Conservation (phyloP, 2,329 filamentous ascomycete genomes). For the Cercospora zeina region DNA sequence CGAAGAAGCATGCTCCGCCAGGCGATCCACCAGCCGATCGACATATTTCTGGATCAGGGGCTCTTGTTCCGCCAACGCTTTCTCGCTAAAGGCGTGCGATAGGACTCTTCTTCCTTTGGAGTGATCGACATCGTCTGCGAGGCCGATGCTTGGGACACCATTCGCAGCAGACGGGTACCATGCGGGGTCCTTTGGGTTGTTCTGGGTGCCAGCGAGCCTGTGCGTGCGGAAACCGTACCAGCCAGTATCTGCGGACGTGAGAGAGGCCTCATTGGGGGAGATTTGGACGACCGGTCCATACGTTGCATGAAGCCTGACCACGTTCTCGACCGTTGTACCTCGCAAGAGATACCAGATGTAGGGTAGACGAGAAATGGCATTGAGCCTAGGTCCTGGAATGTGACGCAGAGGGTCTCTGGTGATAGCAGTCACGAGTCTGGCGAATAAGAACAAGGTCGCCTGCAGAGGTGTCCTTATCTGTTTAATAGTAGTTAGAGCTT, state of each 20-base stretch:
- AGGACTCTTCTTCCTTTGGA: constrained; percentile 13
- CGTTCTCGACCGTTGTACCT: neutral
- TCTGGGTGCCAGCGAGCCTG: neutral
- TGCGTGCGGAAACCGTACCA: neutral
- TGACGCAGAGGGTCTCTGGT: constrained; percentile 41
- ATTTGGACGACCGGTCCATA: constrained; percentile 51
- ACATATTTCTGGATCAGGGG: neutral
- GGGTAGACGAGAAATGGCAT: constrained; percentile 19
- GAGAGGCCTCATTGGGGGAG: neutral
- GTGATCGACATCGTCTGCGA: neutral
- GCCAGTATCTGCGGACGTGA: neutral
- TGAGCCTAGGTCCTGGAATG: constrained; percentile 44
- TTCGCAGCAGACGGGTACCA: neutral
- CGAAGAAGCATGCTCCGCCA: neutral
- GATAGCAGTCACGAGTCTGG: no score
- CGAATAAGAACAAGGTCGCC: no score
- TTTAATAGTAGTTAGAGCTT: no score
- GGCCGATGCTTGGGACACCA: neutral
- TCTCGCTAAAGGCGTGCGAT: constrained; percentile 6
- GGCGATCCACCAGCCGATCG: neutral
- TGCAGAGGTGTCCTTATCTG: no score
- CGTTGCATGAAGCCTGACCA: constrained; percentile 59
- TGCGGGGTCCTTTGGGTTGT: neutral
- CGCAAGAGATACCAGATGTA: constrained; percentile 6
- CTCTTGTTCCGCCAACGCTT: neutral